Base-by-base conservation (phyloP, 2,329 filamentous ascomycete genomes). In the Verticillium nubilum region DNA sequence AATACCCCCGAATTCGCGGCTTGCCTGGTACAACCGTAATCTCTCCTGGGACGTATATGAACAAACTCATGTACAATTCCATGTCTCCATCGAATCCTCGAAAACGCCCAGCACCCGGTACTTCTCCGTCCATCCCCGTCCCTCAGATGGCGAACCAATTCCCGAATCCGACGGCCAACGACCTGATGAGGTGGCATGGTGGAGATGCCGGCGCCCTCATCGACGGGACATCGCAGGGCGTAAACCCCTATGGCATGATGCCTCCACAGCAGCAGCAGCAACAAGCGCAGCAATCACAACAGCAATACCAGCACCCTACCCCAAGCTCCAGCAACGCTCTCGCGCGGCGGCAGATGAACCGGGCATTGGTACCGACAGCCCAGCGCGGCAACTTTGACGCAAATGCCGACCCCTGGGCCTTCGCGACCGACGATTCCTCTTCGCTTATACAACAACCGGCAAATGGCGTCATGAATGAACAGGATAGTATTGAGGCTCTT, bases 401-500 rank as follows among this genome's bases (percentile, higher is more conserved):
- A 31, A 65, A 68, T 5, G 64, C 74, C 58, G 79, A 82, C 33
- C 61, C 69, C 1, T 79, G 77, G 77, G 62, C 68, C 19, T 80
- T 79, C 62, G 68, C 67, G n/a, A 75, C 79, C 7, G 79, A 82
- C 27, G 72, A 74, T 15, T 52, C 56, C 26, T 52, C 56, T 9
- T 66, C 67, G 13, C 67, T 80, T 28, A 69, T 73, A 19, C 74
- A 73, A 57, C 70, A 70, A 26, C 59, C 59, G 27, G 15, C 60
- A 47, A 64, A 62, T 37, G 61, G 61, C 19, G n/a, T 27, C 4
- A 64, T 76, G 59, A 76, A 76, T 47, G 84, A 87, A 70, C 79
- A 86, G 68, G 88, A 96, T 65, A 91, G 87, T 65, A 82, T 96
- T 61, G 89, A 93, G 63, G 81, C 90, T 58, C 76, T 97, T 62